phyloP scores from a whole-genome alignment of 768 basidiomycete species.

The Rhodocollybia butyracea region DNA sequence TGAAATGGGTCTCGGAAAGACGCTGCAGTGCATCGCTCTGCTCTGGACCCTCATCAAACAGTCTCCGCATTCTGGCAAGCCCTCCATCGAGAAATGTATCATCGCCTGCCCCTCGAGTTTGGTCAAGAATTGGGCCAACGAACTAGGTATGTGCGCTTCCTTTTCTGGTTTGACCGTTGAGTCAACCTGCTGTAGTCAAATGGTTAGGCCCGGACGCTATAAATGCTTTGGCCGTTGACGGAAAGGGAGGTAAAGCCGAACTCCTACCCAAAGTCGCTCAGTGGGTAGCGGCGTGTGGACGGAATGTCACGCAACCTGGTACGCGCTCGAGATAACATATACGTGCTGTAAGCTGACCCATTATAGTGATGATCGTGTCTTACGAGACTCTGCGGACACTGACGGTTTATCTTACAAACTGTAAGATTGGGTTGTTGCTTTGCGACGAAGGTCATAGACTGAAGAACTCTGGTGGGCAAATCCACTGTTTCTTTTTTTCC shows the following conservation, averaged over 20 bases:
- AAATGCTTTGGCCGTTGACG: slow-evolving; percentile 85
- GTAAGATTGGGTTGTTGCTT: slow-evolving; percentile 86
- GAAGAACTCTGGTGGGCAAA: slow-evolving; percentile 84
- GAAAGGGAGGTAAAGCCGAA: slow-evolving; percentile 84
- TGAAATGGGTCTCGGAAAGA: slow-evolving; percentile 98
- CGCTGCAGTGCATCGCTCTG: slow-evolving; percentile 93
- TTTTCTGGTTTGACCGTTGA: neutral
- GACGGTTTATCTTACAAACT: slow-evolving; percentile 69
- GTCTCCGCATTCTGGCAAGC: slow-evolving; percentile 82
- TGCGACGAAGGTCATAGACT: slow-evolving; percentile 97
- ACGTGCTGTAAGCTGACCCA: neutral
- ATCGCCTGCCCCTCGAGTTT: slow-evolving; percentile 96
- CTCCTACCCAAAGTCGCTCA: slow-evolving; percentile 75
- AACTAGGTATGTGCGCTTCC: slow-evolving; percentile 64
- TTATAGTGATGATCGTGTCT: slow-evolving; percentile 93
- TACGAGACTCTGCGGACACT: slow-evolving; percentile 92
- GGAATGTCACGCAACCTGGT: slow-evolving; percentile 93
- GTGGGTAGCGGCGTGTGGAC: slow-evolving; percentile 87
- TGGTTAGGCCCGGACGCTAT: slow-evolving; percentile 90
- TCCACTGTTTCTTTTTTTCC: neutral
- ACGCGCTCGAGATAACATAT: slow-evolving; percentile 12
- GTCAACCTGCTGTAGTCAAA: slow-evolving; percentile 56
- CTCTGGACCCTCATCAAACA: slow-evolving; percentile 96
- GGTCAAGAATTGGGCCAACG: slow-evolving; percentile 98
- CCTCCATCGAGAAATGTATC: slow-evolving; percentile 94